Conservation (phyloP, 106 monocot genomes). For the Acanthochlamys bracteata region DNA sequence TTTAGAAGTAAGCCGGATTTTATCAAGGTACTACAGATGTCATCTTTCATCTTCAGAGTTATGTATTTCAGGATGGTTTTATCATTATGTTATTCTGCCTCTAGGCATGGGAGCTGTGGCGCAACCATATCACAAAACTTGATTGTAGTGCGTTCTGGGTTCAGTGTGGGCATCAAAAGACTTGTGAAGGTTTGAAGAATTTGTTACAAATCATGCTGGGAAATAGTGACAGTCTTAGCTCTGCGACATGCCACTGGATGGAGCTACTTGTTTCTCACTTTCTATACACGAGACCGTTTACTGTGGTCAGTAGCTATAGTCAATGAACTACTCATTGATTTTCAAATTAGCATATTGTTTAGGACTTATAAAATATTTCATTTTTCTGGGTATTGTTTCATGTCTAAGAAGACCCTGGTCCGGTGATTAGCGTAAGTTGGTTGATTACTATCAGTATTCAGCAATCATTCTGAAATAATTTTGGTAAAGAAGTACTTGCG, state of each 20-base stretch:
- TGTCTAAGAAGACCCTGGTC: too few species aligned
- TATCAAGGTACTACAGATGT: slow-evolving; percentile 54
- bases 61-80: slow-evolving; percentile 1
- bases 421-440: too few species aligned
- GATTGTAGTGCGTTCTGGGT: slow-evolving; percentile 91
- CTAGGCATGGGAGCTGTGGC: slow-evolving; percentile 96
- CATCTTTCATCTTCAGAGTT: neutral
- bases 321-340: too few species aligned
- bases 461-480: too few species aligned
- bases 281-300: slow-evolving; percentile 70
- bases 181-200: slow-evolving; percentile 71
- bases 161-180: slow-evolving; percentile 70
- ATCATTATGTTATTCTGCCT: slow-evolving; percentile 7
- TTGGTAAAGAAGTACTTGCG: too few species aligned
- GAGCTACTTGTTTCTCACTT: slow-evolving; percentile 81
- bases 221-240: slow-evolving; percentile 42
- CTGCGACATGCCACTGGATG: slow-evolving; percentile 72
- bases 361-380: too few species aligned
- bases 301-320: slow-evolving; percentile 41
- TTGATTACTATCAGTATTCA: too few species aligned
- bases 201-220: slow-evolving; percentile 89
- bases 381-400: too few species aligned
- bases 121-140: slow-evolving; percentile 66
- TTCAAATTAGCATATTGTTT: too few species aligned
- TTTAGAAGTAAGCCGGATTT: slow-evolving; percentile 79